Percentiles rank a stretch among this genome's conserved stretches.
Evolutionary conservation across 169 alveolate genomes (phyloP).

Genomic region (Plasmodium gonderi): DNA sequence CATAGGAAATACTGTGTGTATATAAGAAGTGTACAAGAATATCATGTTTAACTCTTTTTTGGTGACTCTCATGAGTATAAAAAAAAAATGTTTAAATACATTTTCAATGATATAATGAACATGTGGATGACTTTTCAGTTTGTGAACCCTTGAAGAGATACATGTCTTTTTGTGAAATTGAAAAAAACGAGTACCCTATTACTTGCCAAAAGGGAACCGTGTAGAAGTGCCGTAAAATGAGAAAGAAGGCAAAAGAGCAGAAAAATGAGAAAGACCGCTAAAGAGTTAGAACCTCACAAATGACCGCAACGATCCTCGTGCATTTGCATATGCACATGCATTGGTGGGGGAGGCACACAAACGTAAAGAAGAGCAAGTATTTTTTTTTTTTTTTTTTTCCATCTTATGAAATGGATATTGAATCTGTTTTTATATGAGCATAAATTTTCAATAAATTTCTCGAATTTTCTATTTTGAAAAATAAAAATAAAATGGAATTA

Average conservation of each 20-base stretch:
- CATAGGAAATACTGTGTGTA: too few relatives aligned
- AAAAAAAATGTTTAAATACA: not conserved
- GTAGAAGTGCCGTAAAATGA: not conserved
- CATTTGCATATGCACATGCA: not conserved
- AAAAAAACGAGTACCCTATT: not conserved
- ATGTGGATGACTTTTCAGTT: not conserved
- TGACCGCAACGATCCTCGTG: not conserved
- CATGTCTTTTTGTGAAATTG: not conserved
- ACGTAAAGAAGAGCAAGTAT: not conserved
- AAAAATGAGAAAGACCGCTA: not conserved
- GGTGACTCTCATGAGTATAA: not conserved
- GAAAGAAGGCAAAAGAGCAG: not conserved
- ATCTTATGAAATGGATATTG: not conserved
- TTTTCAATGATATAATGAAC: not conserved
- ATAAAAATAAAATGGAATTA: too few relatives aligned
- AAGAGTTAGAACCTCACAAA: not conserved
- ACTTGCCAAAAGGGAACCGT: not conserved
- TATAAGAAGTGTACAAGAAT: not conserved
- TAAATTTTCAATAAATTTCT: too few relatives aligned
- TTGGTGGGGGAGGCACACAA: not conserved
- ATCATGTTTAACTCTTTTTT: not conserved
- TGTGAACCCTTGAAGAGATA: not conserved
- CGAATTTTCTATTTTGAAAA: not conserved
- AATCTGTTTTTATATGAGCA: not conserved
- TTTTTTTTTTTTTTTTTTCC: not conserved